These are phyloP conservation scores for Ophiocordyceps camponoti-saundersi DNA, from an alignment of 2,329 filamentous ascomycete genomes.

Conservation along the genomic window DNA sequence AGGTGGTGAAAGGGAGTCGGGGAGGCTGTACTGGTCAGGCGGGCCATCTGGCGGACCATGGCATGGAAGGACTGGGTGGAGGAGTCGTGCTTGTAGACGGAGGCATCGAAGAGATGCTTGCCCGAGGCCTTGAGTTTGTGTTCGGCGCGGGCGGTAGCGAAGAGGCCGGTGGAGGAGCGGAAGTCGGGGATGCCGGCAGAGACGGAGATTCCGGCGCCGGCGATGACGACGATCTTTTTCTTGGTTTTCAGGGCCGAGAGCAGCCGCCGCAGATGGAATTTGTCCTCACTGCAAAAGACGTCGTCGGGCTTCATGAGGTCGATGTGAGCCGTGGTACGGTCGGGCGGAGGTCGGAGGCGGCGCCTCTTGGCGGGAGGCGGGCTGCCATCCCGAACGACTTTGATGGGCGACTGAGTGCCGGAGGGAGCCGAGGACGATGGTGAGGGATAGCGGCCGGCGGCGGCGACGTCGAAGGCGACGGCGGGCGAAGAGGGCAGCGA, in stretches of 20 bases:
- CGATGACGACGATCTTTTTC: slow-evolving; percentile 93
- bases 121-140: slow-evolving; percentile 82
- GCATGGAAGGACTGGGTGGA: slow-evolving; percentile 85
- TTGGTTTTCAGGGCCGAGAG: slow-evolving; percentile 65
- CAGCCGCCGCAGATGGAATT: slow-evolving; percentile 48
- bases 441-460: slow-evolving; percentile 31
- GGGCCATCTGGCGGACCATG: slow-evolving; percentile 83
- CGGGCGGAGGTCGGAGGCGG: slow-evolving; percentile 39
- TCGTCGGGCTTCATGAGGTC: slow-evolving; percentile 43
- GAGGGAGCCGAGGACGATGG: slow-evolving; percentile 29
- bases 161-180: slow-evolving; percentile 77
- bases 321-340: slow-evolving; percentile 68
- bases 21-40: slow-evolving; percentile 57
- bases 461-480: slow-evolving; percentile 18
- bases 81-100: slow-evolving; percentile 83
- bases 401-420: slow-evolving; percentile 33
- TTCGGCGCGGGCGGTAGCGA: slow-evolving; percentile 67
- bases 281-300: slow-evolving; percentile 26
- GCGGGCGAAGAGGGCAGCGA: slow-evolving; percentile 30
- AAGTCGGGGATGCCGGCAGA: slow-evolving; percentile 96
- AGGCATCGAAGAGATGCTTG: slow-evolving; percentile 92
- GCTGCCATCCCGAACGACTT: slow-evolving; percentile 31
- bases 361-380: slow-evolving; percentile 61
- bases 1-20: slow-evolving; percentile 89
- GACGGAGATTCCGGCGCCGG: slow-evolving; percentile 91